Percentiles rank a stretch among this genome's conserved stretches.
Conservation (phyloP, 768 basidiomycete genomes). For the Leccinum olivaceopallidum region DNA sequence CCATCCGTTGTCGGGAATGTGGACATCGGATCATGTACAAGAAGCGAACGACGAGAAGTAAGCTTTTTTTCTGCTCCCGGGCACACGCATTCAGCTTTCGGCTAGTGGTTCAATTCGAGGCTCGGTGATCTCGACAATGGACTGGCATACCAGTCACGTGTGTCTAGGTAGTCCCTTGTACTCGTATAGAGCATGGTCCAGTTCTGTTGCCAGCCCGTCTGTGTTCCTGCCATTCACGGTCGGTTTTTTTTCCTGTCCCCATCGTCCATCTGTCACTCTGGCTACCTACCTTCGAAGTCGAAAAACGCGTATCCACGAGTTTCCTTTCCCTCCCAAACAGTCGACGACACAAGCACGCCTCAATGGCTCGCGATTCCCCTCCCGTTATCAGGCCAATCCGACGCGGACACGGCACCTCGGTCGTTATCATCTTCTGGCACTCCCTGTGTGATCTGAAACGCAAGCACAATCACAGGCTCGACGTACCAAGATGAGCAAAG, state of each 20-base stretch:
- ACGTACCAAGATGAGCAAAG: too few relatives aligned
- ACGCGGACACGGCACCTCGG: too few relatives aligned
- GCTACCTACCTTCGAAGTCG: too few relatives aligned
- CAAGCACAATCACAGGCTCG: too few relatives aligned
- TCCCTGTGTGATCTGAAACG: not conserved
- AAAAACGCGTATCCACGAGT: not conserved
- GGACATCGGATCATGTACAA: slow-evolving; percentile 99
- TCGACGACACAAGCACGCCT: too few relatives aligned
- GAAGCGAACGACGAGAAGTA: slow-evolving; percentile 91
- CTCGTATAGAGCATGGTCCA: not conserved
- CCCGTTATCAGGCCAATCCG: too few relatives aligned
- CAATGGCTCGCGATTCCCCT: not conserved
- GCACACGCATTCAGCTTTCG: slow-evolving; percentile 1
- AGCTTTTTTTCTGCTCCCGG: slow-evolving; percentile 32
- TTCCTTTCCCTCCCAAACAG: too few relatives aligned
- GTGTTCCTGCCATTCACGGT: not conserved
- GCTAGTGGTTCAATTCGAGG: slow-evolving; percentile 37
- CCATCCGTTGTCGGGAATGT: slow-evolving; percentile 94
- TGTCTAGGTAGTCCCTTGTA: not conserved
- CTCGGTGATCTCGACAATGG: slow-evolving; percentile 22
- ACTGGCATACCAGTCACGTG: not conserved
- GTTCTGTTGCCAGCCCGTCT: not conserved
- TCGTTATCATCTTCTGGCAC: not conserved
- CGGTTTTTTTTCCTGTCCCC: not conserved
- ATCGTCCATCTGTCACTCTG: too few relatives aligned